phyloP scores from a whole-genome alignment of 2,329 filamentous ascomycete genomes.

The Mycosphaerelloides madeirae region DNA sequence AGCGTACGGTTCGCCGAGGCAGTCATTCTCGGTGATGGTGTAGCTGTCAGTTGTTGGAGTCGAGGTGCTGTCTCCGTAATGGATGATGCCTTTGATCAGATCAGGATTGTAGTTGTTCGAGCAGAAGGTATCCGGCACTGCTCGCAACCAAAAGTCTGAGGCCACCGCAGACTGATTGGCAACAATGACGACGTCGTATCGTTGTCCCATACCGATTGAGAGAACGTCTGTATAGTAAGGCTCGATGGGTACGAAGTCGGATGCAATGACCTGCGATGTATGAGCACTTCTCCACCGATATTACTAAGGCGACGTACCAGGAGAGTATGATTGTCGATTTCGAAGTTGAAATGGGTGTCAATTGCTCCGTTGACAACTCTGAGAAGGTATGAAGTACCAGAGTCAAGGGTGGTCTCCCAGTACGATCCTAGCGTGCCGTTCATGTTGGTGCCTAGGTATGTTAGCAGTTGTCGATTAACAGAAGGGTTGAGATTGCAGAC shows the following conservation, averaged over 20 bases:
- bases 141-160: constrained; percentile 33
- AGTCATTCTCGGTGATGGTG: constrained; percentile 32
- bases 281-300: too few species aligned
- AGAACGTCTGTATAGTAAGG: constrained; percentile 37
- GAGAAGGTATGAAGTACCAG: constrained; percentile 40
- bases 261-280: constrained; percentile 37
- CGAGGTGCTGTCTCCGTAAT: constrained; percentile 32
- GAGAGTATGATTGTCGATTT: constrained; percentile 39
- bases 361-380: constrained; percentile 39
- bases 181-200: constrained; percentile 33
- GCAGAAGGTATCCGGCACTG: constrained; percentile 39
- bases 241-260: constrained; percentile 41
- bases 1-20: constrained; percentile 35
- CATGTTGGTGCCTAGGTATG: constrained; percentile 32
- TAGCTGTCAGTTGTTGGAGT: constrained; percentile 33
- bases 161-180: constrained; percentile 28
- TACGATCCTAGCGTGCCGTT: constrained; percentile 21
- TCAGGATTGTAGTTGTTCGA: constrained; percentile 32
- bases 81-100: constrained; percentile 32
- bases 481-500: constrained; percentile 25
- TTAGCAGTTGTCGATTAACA: constrained; percentile 17
- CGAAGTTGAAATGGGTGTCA: constrained; percentile 35
- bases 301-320: too few species aligned
- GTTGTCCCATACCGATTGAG: constrained; percentile 35
- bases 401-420: constrained; percentile 27